Evolutionary conservation across 306 rosid species (phyloP), one percentile per base, ranked within the genome.

Genomic region (Cicer arietinum): DNA sequence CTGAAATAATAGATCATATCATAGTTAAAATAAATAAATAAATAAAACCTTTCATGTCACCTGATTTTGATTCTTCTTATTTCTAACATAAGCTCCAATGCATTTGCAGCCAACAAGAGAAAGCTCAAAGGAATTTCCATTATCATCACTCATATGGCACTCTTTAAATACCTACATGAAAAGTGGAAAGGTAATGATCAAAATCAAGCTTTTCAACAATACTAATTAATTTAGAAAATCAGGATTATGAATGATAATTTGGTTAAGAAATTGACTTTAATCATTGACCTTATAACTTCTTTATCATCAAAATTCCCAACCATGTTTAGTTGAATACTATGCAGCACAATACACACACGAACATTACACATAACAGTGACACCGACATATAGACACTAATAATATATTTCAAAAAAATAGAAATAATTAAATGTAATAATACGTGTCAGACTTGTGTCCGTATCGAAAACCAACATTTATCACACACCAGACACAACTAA

Each of bases 1-100:
- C 4, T 77, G 17, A 62, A 39, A 67, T 40, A 25, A 17, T 60
- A 35, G 16, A 46, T 63, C 13, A 39, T 37, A 40, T 25, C 4
- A 46, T 42, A 48, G 2, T 68, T 52, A 22, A 18, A 50, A 68
- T 56, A 66, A 59, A 12, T 8, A 17, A 22, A 20, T 20, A 25
- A 25, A 25, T 25, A 59, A 72, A 20, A 12, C n/a, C n/a, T 67
- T 77, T 35, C 16, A 67, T 20, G n/a, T 76, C 51, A 90, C 99
- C 88, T 94, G 99, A 77, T 94, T 94, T 79, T 94, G 99, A 86
- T 90, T 94, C 90, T 84, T 94, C 78, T 94, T 94, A 70, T 85
- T 92, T 58, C 96, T 57, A 14, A 92, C 99, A 80, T 94, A 94
- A 79, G 99, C 99, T 69, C 99, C 95, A 75, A 94, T 89, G 74